Evolutionary conservation across 2,329 filamentous ascomycete genomes (phyloP), one percentile per base, ranked within the genome.

Genomic region (Ascochyta fabae): DNA sequence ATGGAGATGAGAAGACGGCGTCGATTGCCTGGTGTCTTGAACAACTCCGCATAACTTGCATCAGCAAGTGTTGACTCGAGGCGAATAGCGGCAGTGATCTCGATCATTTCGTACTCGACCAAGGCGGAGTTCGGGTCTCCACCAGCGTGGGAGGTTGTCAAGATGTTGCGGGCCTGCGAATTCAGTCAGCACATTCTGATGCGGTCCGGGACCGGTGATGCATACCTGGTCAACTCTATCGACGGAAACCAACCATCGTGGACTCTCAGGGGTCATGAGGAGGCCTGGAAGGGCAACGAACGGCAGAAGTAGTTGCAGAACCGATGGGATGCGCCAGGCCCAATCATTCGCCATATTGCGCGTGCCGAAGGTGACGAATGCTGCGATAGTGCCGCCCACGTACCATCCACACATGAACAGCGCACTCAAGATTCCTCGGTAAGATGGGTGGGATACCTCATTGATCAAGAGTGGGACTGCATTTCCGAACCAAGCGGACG

Each of bases 341-440:
- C 76, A 78, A n/a, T 58, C 53, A 19, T 26, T 53, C 5, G 36
- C 15, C 54, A 78, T 75, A 24, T 62, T 62, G 22, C 74, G 76
- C 6, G 80, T 83, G 16, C 79, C 78, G 36, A 82, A 77, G 2
- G 78, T 79, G n/a, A 81, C 75, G 31, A 74, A 76, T 0, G 80
- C 79, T 0, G 80, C 53, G 22, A 59, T 44, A 24, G 45, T 58
- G 6, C 44, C 39, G 8, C 82, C 82, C 56, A 84, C 45, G 35
- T 76, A 77, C 64, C 68, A 77, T 2, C 71, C 70, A 23, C 65
- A 71, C 60, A 72, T 77, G 59, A 72, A 79, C 0, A 76, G 48
- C 0, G 70, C 67, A 34, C 64, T 77, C 6, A 69, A 52, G 2
- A 74, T 66, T 19, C 68, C 69, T 13, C 78, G 72, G 39, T 79